Base-by-base conservation (phyloP, 345 rosid genomes). In the Lepidium aucheri region DNA sequence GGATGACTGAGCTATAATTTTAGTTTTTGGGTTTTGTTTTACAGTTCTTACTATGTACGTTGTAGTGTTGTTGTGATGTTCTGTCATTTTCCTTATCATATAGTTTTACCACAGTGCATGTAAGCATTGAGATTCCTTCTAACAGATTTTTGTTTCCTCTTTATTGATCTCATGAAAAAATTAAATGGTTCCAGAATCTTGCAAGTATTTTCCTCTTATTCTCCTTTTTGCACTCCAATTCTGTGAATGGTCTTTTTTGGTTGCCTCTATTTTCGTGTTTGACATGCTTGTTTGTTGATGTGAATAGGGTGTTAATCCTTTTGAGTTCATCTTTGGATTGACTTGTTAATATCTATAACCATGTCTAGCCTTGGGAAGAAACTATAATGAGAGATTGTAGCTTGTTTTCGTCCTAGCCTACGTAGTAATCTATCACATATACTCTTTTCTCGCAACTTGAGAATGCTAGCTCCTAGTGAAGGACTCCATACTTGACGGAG, bases 151-250 rank as follows among this genome's bases (percentile, higher is more conserved):
- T 47, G 20, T 43, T 80, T 59, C 62, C 36, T 60, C 74, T 73
- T 50, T 30, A 34, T 57, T 78, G 51, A 55, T 79, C 60, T 34
- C 96, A 93, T 97, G 90, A 79, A 34, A 86, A 81, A 20, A 20
- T 20, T 20, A 20, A 20, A 20, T 20, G 22, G 22, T 20, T 20
- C 22, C 22, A 2, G 42, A 77, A 64, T 73, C 87, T 64, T 55
- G 97, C 88, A 79, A 90, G 98, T 88, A 56, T 41, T 46, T 47
- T 50, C 77, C 51, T 18, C 34, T 38, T 24, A 24, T 44, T 36
- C 47, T 59, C 33, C 20, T 56, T 68, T 24, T 60, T 57, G 39
- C 54, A 15, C 10, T 40, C 49, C 26, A 22, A 26, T 36, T 41
- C 60, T 35, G 18, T 12, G 40, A 42, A 22, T 46, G 43, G 10